Base-by-base conservation (phyloP, 441 rosid genomes). In the Raphanus hybrid region DNA sequence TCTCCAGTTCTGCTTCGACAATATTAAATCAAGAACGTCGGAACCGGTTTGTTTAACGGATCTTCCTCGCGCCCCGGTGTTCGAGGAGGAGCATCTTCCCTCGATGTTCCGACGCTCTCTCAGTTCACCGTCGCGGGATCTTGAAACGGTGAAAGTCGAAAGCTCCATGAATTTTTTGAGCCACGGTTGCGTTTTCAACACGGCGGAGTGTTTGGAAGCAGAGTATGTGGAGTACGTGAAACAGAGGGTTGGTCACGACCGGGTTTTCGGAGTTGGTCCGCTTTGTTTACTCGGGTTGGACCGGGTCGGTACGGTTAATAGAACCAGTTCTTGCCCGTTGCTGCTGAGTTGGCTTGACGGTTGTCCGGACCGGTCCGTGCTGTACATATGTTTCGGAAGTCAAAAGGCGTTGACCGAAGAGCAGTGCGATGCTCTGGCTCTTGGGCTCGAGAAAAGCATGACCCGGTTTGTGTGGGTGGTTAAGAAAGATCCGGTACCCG, bases 81-180 rank as follows among this genome's bases (percentile, higher is more conserved):
- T 85, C 68, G 68, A 67, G 82, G 74, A 55, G 57, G 87, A 84
- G 67, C 88, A 88, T 67, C 72, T 90, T 35, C 90, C 92, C 3
- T 76, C 86, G 39, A 0, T 71, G 4, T 60, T 85, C 75, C 80
- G 83, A 16, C 69, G 69, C 8, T 68, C 54, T 0, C 20, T 69
- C 6, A 71, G 50, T 8, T 50, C 75, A 1, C 57, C 74, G 14
- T 59, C 48, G 9, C 23, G 3, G 26, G 59, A 54, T 54, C 59
- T 57, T 20, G 61, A 57, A 57, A 57, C 27, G 11, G 5, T 57
- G 2, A 57, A 57, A 57, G 61, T 3, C 20, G 61, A 57, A 3
- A 18, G 23, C 61, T 57, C 61, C 29, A 57, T 18, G 61, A 57
- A 57, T 18, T 18, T 57, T 57, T 57, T 20, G 61, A 57, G 61